Base-by-base conservation (phyloP, 2,329 filamentous ascomycete genomes). In the Exophiala bonariae region DNA sequence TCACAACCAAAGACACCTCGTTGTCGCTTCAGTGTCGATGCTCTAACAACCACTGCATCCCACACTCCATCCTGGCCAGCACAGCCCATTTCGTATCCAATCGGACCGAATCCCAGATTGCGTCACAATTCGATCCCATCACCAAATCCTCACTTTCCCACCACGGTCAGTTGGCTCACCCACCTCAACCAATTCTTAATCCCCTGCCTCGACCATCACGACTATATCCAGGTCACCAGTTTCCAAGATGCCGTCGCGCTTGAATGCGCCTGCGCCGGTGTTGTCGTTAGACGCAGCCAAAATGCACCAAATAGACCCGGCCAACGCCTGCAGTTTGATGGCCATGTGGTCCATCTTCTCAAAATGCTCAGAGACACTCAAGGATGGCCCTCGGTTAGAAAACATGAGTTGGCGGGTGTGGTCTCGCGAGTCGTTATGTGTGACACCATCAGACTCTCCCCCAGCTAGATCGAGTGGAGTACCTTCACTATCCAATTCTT, bases 291-390 rank as follows among this genome's bases (percentile, higher is more conserved):
- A 96, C 74, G 85, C 89, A 56, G 88, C 86, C 66, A 86, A 92
- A 60, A 91, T 99, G 67, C 88, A 93, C 76, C 89, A 95, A 68
- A 89, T 97, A 63, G 91, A 97, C 72, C 96, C 92, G 1, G 81
- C 86, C 59, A 95, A 95, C 68, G 85, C 89, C 20, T 89, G 95
- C 72, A 95, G 91, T 65, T 82, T 97, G 41, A 95, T 93, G 73
- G 91, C 88, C 75, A 95, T 97, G 82, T 96, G 91, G 90, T 92
- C 89, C 68, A 90, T 97, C 51, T 96, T 97, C 66, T 92, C 90
- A 41, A 89, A 90, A 72, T 96, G 92, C 70, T 89, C 90, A 64
- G 89, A 93, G 63, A 93, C 91, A 42, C 86, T 97, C 66, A 89
- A 96, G 66, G 87, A 97, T 70, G 93, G 93, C 47, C 84, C 89